Base-by-base conservation (phyloP, 768 basidiomycete species). In the Peribolospora baueri region DNA sequence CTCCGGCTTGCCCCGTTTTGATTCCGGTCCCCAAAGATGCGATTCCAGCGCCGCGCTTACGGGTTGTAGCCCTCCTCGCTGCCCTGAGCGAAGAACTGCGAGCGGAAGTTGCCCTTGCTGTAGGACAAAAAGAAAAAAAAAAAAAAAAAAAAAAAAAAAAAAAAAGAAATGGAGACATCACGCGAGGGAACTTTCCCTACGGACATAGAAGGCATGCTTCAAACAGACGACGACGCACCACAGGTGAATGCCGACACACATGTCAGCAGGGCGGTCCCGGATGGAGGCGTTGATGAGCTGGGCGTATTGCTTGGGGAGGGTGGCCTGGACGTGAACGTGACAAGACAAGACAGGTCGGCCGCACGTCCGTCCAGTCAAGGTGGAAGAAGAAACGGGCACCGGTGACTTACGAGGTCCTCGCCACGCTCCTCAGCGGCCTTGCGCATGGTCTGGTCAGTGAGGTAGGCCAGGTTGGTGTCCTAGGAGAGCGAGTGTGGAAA, bases 391-490 rank as follows among this genome's bases (percentile, higher is more conserved):
- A 1, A 25, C 25, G 25, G 25, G 25, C 25, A 25, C 25, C 25
- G 25, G 25, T 25, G 25, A 25, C 25, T 25, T 25, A 25, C 54
- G 40, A 61, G 55, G 45, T 61, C 60, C 50, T 61, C 60, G 6
- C 60, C 60, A 41, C 60, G 60, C 9, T 46, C 55, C 43, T 51
- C 56, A 54, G 60, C 60, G 14, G 51, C 54, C 37, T 53, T 45
- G 36, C 60, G 55, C 60, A 61, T 61, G 25, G 56, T 57, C 54
- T 43, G 54, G 51, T 58, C 48, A 49, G 54, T 56, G 5, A 60
- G 58, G 48, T 60, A 60, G 25, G 61, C 59, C 14, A 61, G 48
- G 52, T 61, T 61, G 42, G 61, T 61, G 55, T 61, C 61, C 25
- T 25, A 25, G 25, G 25, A 25, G 25, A 25, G 25, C 25, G 25